Base-by-base conservation (phyloP, 2,329 filamentous ascomycete species). In the Colletotrichum graminicola region DNA sequence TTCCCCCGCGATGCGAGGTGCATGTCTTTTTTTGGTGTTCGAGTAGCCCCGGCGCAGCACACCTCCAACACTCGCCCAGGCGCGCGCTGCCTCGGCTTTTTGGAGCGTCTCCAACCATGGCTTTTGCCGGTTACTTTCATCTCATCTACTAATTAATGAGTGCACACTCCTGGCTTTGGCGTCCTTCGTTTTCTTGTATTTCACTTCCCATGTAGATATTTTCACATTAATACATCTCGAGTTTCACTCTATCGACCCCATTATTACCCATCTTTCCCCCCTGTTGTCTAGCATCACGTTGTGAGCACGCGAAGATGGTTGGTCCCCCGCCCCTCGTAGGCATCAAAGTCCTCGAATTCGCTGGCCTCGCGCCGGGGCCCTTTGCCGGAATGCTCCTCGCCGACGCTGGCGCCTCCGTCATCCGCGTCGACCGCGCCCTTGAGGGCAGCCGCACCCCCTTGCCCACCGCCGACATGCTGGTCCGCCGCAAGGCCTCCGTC, bases 361-460 rank as follows among this genome's bases (percentile, higher is more conserved):
- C 88, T 61, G 88, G 88, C 29, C 84, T 90, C 29, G 91, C 91
- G 21, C 91, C 91, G 75, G 94, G 92, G 34, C 95, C 95, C 54
- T 98, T 96, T 80, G 92, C 94, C 61, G 94, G 94, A 76, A 89
- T 98, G 78, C 89, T 97, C 62, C 91, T 98, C 73, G 92, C 95
- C 76, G 95, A 98, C 82, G 94, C 94, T 75, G 95, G 95, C 77
- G 95, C 95, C 65, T 90, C 90, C 7, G 93, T 98, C 76, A 88
- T 98, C 21, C 94, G 95, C 77, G 87, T 98, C 81, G 95, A 98
- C 84, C 92, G 90, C 39, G 80, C 86, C 49, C 86, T 77, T 82
- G 84, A 76, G 78, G 82, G 80, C 78, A 75, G 80, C 21, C 66
- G 77, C 16, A 72, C 78, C 2, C 75, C 82, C 36, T 77, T 83